Evolutionary conservation across 1,284 basidiomycete genomes (phyloP), one percentile per base, ranked within the genome.

Genomic region (Ceratobasidium sp.): DNA sequence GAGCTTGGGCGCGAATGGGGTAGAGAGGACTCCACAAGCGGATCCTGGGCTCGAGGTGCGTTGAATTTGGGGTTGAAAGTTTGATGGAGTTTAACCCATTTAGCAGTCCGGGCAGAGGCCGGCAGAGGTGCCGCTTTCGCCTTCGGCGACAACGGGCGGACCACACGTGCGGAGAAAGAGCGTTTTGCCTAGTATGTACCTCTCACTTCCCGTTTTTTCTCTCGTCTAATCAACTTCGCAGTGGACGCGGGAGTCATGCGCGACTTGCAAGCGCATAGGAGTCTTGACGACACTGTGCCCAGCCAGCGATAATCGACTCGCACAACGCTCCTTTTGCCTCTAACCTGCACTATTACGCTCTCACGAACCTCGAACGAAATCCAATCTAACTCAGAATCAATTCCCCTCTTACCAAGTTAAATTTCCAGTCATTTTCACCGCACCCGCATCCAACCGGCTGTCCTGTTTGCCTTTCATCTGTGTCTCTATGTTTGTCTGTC

Each of bases 241-340:
- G 93, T 96, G 78, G 95, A 97, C 82, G 94, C 95, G 1, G 89
- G 90, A 47, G 95, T 97, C 44, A 85, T 96, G 79, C 90, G 92
- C 51, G 95, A 97, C 84, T 86, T 97, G 66, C 93, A 96, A 83
- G 91, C 91, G 27, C 93, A 95, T 81, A 87, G 91, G 83, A 95
- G 90, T 84, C 86, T 95, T 77, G 93, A 95, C 57, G 69, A 72
- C 45, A 72, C 57, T 1, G 69, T 72, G 47, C 69, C 69, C 22
- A 72, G 69, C 47, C 69, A 72, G 29, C 57, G 69, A 72, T 72
- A 62, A 72, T 62, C 29, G 1, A 41, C 22, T 15, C 9, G 22
- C 36, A 45, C 22, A 56, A 47, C 48, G 31, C 57, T 51, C 48
- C 5, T 27, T 62, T 51, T 5, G 36, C 27, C 63, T 33, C 33